Evolutionary conservation across 108 stramenopile species (phyloP).

Genomic region (Mediolabrus comicus): DNA sequence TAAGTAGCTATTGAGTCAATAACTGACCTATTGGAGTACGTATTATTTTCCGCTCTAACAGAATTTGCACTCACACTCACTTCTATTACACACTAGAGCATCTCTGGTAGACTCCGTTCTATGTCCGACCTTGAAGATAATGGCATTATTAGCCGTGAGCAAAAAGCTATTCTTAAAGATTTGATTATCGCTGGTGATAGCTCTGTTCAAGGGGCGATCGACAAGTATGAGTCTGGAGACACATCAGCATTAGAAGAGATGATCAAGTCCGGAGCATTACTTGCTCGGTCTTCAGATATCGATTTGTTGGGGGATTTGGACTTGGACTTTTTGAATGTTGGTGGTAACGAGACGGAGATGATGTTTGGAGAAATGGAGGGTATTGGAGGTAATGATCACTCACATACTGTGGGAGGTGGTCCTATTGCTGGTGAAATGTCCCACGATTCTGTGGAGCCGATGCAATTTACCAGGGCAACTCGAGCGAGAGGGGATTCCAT

Average conservation of each 20-base stretch:
- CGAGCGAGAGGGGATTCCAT: constrained; percentile 9
- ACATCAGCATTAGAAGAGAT: constrained; percentile 66
- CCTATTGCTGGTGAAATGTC: constrained; percentile 3
- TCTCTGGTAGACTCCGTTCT: constrained; percentile 78
- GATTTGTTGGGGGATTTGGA: constrained; percentile 87
- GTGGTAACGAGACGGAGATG: constrained; percentile 31
- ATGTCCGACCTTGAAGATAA: constrained; percentile 84
- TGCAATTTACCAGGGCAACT: constrained; percentile 5
- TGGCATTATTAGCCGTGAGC: constrained; percentile 79
- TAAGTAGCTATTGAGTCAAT: constrained; percentile 33
- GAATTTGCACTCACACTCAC: not conserved
- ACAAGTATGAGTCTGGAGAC: constrained; percentile 87
- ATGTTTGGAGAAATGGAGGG: constrained; percentile 35
- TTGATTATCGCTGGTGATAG: constrained; percentile 86
- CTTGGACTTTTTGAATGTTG: constrained; percentile 83
- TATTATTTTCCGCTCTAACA: no score
- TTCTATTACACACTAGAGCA: no score
- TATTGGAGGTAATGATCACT: constrained; percentile 19
- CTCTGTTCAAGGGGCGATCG: constrained; percentile 79
- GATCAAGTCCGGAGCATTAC: constrained; percentile 63
- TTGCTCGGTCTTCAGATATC: constrained; percentile 58
- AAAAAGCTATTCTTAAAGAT: constrained; percentile 89
- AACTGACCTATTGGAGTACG: not conserved
- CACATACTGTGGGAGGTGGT: constrained; percentile 38
- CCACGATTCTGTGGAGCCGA: constrained; percentile 2